Evolutionary conservation across 768 basidiomycete species (phyloP), one percentile per base, ranked within the genome.

Genomic region (Russula foetens): DNA sequence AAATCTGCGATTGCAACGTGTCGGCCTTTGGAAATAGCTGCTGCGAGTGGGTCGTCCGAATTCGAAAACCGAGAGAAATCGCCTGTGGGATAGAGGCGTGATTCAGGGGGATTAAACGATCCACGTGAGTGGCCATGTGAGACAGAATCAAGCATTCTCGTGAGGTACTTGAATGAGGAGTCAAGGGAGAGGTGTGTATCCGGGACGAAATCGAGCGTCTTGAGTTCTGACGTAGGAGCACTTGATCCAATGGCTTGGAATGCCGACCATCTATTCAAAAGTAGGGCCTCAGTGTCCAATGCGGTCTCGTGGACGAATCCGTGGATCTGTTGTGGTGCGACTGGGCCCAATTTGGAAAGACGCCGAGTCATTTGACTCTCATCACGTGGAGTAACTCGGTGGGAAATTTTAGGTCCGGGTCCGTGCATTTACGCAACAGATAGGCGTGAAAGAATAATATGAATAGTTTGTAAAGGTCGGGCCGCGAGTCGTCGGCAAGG

Each of bases 401-500:
- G 5, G 63, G 31, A 21, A 17, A 77, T 51, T 28, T 63, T 41
- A 4, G 73, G 7, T 14, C 63, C 41, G 76, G 65, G 7, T 14
- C 63, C 41, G 76, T 65, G 24, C 44, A 60, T 28, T 8, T n/a
- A 6, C 47, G 51, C 7, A 63, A 51, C 19, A 62, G 51, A 15
- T 59, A 17, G 11, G 58, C 39, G 11, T 63, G 62, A 51, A 81
- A 68, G 51, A 73, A 81, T 1, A 76, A 44, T 66, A 81, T 75
- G 67, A 83, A 83, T 1, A 33, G 11, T 55, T 84, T 83, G 69
- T 84, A 84, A 0, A 68, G 65, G 11, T 56, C 53, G 24, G 3
- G 29, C 23, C 12, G 23, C 26, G n/a, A 12, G 35, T 35, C 14
- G 35, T 35, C 35, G 35, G 14, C 35, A 35, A 12, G 45, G 14